Base-by-base conservation (phyloP, 2,329 filamentous ascomycete species). In the Penicillium psychrosexuale region DNA sequence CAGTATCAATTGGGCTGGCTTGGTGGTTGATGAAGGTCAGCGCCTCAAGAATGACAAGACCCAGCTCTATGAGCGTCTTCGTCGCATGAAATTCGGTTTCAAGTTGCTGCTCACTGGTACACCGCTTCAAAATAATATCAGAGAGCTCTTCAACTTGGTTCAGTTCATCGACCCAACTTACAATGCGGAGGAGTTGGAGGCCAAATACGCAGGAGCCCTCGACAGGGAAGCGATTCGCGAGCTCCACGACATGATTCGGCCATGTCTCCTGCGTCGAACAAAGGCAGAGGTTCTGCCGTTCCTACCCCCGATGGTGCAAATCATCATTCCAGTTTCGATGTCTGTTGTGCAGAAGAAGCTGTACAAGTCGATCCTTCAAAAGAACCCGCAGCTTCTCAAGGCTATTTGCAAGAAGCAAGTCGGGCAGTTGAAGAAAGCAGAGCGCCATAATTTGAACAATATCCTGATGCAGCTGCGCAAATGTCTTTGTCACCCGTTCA, bases 301-400 rank as follows among this genome's bases (percentile, higher is more conserved):
- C 72, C 78, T 99, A 9, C 94, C 94, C 0, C 87, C 93, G 0
- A 91, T 99, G 84, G 88, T 89, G 1, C 93, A 97, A 67, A 91
- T 99, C 63, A 97, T 99, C 58, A 77, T 99, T 5, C 94, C 94
- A 0, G 87, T 99, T n/a, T 92, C 90, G 2, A 97, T 97, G 92
- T 92, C 90, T 1, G 80, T 91, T 13, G 79, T 99, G 12, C 95
- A 99, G 70, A 94, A 96, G 77, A 94, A 91, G 69, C 81, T 99
- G 0, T 96, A 94, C 76, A 94, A 92, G 69, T 95, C 89, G 2
- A 97, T 99, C 64, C 83, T 99, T 65, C 85, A 89, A 13, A 94
- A 95, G 72, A 96, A 95, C 58, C 89, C 92, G 0, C 84, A 95
- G 50, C 81, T 99, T 8, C 92, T 99, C 68, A 88, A 87, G 61